Conservation (phyloP, 371 early-diverging fungal species). For the Mortierella sp. region DNA sequence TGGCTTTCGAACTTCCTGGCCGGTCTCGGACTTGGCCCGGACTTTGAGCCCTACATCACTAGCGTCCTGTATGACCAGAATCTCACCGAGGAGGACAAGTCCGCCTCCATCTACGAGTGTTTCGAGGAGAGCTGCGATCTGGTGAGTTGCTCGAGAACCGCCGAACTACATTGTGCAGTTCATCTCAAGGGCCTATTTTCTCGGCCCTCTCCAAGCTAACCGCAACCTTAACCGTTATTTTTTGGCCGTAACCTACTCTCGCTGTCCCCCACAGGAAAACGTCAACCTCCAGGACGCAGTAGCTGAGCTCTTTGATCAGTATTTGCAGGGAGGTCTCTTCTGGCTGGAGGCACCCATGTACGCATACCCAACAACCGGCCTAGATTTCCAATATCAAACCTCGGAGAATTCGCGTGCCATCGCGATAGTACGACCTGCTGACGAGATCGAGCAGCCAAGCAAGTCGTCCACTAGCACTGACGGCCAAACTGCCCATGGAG, state of each 20-base stretch:
- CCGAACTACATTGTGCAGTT: too few relatives aligned
- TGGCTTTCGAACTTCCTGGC: conserved; percentile 56
- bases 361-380: conserved; percentile 8
- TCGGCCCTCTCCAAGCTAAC: background rate
- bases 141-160: conserved; percentile 24
- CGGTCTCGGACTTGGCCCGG: conserved; percentile 41
- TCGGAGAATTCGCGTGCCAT: conserved; percentile 25
- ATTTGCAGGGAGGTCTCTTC: conserved; percentile 40
- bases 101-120: conserved; percentile 45
- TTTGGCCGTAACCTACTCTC: background rate
- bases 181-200: background rate
- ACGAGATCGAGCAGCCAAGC: background rate
- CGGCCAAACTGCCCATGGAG: background rate
- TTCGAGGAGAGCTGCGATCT: conserved; percentile 39
- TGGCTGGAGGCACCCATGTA: conserved; percentile 47
- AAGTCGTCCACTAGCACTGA: background rate
- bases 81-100: conserved; percentile 53
- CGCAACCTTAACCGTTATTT: background rate
- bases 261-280: conserved; percentile 25
- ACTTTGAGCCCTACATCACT: conserved; percentile 47
- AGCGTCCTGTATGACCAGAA: conserved; percentile 43
- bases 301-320: conserved; percentile 51
- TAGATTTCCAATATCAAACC: conserved; percentile 30
- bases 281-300: conserved; percentile 55
- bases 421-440: conserved; percentile 25